Evolutionary conservation across 352 stramenopile genomes (phyloP).

Genomic region (Phytophthora macrochlamydospora): DNA sequence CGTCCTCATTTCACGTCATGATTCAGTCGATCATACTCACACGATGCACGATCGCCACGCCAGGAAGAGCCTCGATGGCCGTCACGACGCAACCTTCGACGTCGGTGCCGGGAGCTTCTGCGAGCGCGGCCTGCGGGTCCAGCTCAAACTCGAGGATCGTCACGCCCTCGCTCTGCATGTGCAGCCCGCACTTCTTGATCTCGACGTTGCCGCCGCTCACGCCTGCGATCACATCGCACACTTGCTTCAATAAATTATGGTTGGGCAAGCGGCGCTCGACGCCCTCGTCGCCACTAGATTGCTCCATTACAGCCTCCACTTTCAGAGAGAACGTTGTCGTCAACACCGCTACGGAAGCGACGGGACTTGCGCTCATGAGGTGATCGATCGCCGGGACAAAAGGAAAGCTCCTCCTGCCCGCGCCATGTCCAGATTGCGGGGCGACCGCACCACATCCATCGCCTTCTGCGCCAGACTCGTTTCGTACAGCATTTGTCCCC

Average conservation of each 20-base stretch:
- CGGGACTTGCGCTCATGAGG: conserved; percentile 24
- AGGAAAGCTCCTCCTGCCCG: conserved; percentile 17
- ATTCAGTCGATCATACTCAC: conserved; percentile 30
- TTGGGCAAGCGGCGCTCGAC: conserved; percentile 69
- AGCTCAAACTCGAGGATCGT: conserved; percentile 84
- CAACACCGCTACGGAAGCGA: conserved; percentile 10
- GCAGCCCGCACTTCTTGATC: conserved; percentile 84
- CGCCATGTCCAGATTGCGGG: conserved; percentile 38
- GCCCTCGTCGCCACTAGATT: conserved; percentile 42
- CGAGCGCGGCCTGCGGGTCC: conserved; percentile 44
- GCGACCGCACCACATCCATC: conserved; percentile 59
- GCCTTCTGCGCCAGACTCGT: conserved; percentile 57
- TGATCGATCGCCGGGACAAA: conserved; percentile 39
- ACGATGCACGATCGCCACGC: conserved; percentile 48
- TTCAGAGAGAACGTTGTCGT: conserved; percentile 63
- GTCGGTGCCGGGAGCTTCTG: conserved; percentile 21
- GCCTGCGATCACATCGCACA: conserved; percentile 78
- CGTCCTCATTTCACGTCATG: neutral
- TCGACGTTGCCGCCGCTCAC: conserved; percentile 65
- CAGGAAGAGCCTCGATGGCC: conserved; percentile 49
- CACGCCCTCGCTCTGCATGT: conserved; percentile 70
- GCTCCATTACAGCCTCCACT: conserved; percentile 62
- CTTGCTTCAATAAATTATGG: conserved; percentile 87
- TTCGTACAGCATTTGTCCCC: conserved; percentile 82
- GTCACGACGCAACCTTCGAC: conserved; percentile 40